Evolutionary conservation across 495 filamentous ascomycete species (phyloP).

Genomic region (Parachaetomium inaequale): DNA sequence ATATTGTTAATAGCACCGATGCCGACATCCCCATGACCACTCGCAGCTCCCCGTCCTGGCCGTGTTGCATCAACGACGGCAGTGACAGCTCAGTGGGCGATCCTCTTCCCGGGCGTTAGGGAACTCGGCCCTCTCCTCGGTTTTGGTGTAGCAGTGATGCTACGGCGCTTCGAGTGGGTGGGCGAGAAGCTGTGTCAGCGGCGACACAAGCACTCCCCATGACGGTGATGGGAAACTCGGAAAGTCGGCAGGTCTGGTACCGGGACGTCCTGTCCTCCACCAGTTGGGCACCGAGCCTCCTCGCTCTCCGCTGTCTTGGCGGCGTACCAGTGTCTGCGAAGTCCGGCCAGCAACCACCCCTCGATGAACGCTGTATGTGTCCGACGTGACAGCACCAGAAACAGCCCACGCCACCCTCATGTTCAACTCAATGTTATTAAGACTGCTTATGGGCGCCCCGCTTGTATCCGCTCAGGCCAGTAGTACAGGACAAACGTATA

Average conservation of each 20-base stretch:
- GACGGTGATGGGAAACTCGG: not conserved
- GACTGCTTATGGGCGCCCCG: slow-evolving; percentile 13
- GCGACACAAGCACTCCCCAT: too few species aligned
- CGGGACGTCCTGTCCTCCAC: not conserved
- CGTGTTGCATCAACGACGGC: not conserved
- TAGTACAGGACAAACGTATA: slow-evolving; percentile 23
- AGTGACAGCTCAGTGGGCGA: not conserved
- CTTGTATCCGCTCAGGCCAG: slow-evolving; percentile 9
- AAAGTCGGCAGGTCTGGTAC: not conserved
- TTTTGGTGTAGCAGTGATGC: not conserved
- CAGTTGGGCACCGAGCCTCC: not conserved
- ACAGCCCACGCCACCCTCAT: not conserved
- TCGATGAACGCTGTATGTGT: too few species aligned
- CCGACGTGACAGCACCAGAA: not conserved
- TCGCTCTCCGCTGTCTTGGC: not conserved
- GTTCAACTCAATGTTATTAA: slow-evolving; percentile 22
- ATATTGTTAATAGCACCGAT: not conserved
- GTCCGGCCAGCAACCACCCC: too few species aligned
- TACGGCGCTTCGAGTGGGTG: not conserved
- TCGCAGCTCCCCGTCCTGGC: not conserved
- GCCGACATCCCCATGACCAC: not conserved
- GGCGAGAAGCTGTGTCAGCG: not conserved
- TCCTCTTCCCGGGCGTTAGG: not conserved
- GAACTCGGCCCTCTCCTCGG: slow-evolving; percentile 6
- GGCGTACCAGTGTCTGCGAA: too few species aligned